Evolutionary conservation across 2,329 filamentous ascomycete species (phyloP).

Genomic region (Tolypocladium ovalisporum): DNA sequence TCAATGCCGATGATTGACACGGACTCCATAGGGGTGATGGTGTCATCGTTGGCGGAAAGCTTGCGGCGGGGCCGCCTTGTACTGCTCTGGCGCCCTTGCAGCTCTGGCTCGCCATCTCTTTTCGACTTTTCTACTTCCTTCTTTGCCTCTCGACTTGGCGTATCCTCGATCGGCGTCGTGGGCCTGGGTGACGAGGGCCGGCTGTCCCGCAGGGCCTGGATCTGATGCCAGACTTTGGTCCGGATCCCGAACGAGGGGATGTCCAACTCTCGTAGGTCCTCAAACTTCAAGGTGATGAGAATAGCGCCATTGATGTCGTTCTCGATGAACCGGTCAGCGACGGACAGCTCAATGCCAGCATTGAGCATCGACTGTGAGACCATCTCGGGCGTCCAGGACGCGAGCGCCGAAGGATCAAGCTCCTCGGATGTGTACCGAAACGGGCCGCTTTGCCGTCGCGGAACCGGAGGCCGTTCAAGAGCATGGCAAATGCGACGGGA

Average conservation of each 20-base stretch:
- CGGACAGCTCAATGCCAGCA: slow-evolving; percentile 63
- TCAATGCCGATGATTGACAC: slow-evolving; percentile 90
- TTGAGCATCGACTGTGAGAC: slow-evolving; percentile 82
- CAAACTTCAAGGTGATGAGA: slow-evolving; percentile 81
- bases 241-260: slow-evolving; percentile 75
- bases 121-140: slow-evolving; percentile 35
- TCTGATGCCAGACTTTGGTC: slow-evolving; percentile 70
- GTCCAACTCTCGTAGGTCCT: slow-evolving; percentile 72
- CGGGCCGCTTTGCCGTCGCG: slow-evolving; percentile 31
- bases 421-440: slow-evolving; percentile 46
- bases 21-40: slow-evolving; percentile 69
- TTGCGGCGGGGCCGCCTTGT: slow-evolving; percentile 27
- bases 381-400: slow-evolving; percentile 61
- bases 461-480: slow-evolving; percentile 11
- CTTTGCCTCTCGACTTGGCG: slow-evolving; percentile 37
- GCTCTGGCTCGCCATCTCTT: slow-evolving; percentile 22
- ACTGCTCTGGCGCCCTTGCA: slow-evolving; percentile 28
- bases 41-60: slow-evolving; percentile 43
- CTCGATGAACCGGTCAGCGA: slow-evolving; percentile 75
- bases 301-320: slow-evolving; percentile 90
- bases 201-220: slow-evolving; percentile 55
- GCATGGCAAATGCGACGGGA: slow-evolving; percentile 22
- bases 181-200: slow-evolving; percentile 38
- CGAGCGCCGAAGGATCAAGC: slow-evolving; percentile 48
- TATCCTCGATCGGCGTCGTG: slow-evolving; percentile 51